Evolutionary conservation across 2,329 filamentous ascomycete species (phyloP).

Genomic region (Beauveria asiatica): DNA sequence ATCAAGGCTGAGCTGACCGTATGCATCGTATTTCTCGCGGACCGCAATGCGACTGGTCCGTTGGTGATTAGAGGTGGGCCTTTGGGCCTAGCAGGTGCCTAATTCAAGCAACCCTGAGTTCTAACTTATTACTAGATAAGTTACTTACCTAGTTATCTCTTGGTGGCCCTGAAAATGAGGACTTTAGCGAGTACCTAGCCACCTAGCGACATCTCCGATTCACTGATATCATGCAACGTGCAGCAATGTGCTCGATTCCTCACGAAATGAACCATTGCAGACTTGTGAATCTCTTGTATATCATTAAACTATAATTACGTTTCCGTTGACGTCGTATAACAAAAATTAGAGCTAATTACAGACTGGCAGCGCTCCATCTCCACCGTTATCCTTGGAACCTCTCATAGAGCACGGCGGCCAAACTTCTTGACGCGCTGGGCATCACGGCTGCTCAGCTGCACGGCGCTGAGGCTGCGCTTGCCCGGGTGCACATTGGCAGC

Average conservation of each 20-base stretch:
- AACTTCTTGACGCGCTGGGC: slow-evolving; percentile 41
- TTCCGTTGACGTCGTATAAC: neutral
- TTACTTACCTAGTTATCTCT: neutral
- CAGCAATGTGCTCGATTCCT: neutral
- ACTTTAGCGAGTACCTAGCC: too few species aligned
- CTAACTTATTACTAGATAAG: too few species aligned
- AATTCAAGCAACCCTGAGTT: neutral
- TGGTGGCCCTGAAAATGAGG: neutral
- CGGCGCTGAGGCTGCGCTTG: slow-evolving; percentile 31
- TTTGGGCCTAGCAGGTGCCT: too few species aligned
- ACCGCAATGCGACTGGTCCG: neutral
- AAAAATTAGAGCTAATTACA: neutral
- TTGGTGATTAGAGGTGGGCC: neutral
- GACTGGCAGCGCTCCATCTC: neutral
- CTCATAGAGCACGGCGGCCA: slow-evolving; percentile 17
- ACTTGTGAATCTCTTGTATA: neutral
- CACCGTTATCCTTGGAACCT: neutral
- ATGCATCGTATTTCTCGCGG: slow-evolving; percentile 9
- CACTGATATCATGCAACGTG: neutral
- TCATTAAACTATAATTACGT: slow-evolving; percentile 1
- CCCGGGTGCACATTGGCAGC: slow-evolving; percentile 27
- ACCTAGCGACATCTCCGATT: neutral
- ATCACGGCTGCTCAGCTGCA: slow-evolving; percentile 39
- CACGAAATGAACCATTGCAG: neutral
- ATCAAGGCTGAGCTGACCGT: slow-evolving; percentile 5